A percentile compares a stretch with the other conserved stretches of the same genome.
phyloP scores from a whole-genome alignment of 768 basidiomycete genomes.

The Trichaptum fuscoviolaceum region DNA sequence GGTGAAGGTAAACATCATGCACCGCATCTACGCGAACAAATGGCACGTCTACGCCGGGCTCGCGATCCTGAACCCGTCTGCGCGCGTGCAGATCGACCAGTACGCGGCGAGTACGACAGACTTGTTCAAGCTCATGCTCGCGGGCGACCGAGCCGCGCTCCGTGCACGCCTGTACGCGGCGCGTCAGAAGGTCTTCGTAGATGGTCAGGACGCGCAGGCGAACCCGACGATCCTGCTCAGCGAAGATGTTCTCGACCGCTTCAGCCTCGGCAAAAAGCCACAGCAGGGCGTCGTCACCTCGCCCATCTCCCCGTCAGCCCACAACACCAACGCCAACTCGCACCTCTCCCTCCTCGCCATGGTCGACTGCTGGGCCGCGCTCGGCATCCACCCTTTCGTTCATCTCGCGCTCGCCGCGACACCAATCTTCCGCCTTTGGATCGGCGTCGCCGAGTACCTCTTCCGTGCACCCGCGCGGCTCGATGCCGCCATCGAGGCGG shows the following conservation, averaged over 20 bases:
- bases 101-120: constrained; percentile 82
- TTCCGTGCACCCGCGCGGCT: constrained; percentile 68
- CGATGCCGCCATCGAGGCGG: constrained; percentile 66
- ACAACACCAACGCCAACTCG: constrained; percentile 56
- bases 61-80: constrained; percentile 94
- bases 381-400: constrained; percentile 81
- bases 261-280: constrained; percentile 62
- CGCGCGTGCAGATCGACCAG: constrained; percentile 84
- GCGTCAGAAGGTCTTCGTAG: constrained; percentile 70
- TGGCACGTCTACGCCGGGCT: constrained; percentile 99
- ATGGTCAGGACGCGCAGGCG: constrained; percentile 24
- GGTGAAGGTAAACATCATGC: constrained; percentile 93
- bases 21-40: constrained; percentile 94
- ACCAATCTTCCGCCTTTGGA: constrained; percentile 93
- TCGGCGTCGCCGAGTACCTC: constrained; percentile 94
- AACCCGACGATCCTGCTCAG: constrained; percentile 73
- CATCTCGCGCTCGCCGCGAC: constrained; percentile 94
- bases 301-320: neutral
- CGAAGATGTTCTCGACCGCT: constrained; percentile 82
- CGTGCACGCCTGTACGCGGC: constrained; percentile 70
- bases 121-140: constrained; percentile 94
- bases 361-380: constrained; percentile 96
- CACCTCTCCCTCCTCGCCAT: constrained; percentile 94
- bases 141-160: constrained; percentile 46
- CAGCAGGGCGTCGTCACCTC: constrained; percentile 10